Evolutionary conservation across 352 stramenopile genomes (phyloP).

Genomic region (Pythium oligandrum): DNA sequence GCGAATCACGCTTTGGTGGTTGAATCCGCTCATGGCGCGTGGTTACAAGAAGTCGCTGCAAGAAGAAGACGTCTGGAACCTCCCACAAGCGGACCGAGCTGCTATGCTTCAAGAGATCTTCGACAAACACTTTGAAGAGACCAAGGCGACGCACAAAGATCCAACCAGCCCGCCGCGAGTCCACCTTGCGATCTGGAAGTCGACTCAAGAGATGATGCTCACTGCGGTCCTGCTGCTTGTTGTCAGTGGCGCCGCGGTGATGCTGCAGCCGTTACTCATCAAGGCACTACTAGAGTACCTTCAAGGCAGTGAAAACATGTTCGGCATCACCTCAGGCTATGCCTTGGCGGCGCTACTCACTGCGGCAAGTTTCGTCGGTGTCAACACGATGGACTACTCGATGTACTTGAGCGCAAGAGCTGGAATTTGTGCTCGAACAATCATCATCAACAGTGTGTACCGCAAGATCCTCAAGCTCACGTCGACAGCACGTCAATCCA

Average conservation of each 20-base stretch:
- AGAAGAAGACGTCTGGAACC: too few relatives aligned
- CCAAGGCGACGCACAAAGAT: too few relatives aligned
- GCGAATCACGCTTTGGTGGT: conserved; percentile 22
- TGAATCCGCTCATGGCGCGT: conserved; percentile 9
- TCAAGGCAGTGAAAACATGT: conserved; percentile 12
- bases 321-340: conserved; percentile 18
- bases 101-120: too few relatives aligned
- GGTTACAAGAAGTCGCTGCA: too few relatives aligned
- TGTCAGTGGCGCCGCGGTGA: conserved; percentile 15
- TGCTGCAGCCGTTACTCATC: conserved; percentile 26
- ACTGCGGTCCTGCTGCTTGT: conserved; percentile 18
- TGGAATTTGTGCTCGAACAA: conserved; percentile 32
- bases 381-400: conserved; percentile 34
- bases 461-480: conserved; percentile 48
- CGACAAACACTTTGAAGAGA: too few relatives aligned
- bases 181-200: too few relatives aligned
- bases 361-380: conserved; percentile 6
- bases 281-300: conserved; percentile 20
- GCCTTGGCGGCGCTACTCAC: conserved; percentile 7
- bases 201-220: too few relatives aligned
- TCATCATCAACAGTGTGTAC: conserved; percentile 45
- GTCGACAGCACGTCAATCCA: conserved; percentile 28
- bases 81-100: too few relatives aligned
- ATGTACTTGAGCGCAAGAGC: conserved; percentile 38
- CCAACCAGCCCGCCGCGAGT: too few relatives aligned